phyloP scores from a whole-genome alignment of 371 early-diverging fungal genomes.

The Apophysomyces trapeziformis region DNA sequence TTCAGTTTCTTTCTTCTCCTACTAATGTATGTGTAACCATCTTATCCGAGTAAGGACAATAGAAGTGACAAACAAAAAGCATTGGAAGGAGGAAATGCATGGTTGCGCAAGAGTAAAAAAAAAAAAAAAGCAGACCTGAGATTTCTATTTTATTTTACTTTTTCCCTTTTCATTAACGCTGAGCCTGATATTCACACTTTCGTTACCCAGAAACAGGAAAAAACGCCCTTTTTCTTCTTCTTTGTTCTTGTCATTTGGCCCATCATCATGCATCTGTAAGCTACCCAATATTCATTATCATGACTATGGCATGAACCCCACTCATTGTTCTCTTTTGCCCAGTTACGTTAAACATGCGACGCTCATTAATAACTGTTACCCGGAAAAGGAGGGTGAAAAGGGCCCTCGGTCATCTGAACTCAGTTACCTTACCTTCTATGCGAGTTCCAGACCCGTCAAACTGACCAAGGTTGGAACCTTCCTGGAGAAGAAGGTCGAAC shows the following conservation, averaged over 20 bases:
- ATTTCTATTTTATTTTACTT: not conserved
- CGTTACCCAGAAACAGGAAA: constrained; percentile 6
- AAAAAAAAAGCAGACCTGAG: not conserved
- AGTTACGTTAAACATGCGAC: constrained; percentile 88
- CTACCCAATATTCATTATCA: not conserved
- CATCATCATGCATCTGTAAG: constrained; percentile 48
- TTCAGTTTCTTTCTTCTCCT: not conserved
- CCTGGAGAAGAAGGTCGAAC: constrained; percentile 76
- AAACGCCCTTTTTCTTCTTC: constrained; percentile 6
- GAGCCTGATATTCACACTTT: constrained; percentile 13
- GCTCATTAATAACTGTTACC: constrained; percentile 92
- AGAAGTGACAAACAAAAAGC: constrained; percentile 8
- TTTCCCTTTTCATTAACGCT: constrained; percentile 15
- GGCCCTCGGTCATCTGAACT: constrained; percentile 84
- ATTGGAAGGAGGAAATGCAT: constrained; percentile 7
- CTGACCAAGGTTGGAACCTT: constrained; percentile 89
- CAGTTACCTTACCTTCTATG: constrained; percentile 90
- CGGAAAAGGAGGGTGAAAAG: constrained; percentile 79
- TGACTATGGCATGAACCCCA: not conserved
- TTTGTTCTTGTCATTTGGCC: constrained; percentile 6
- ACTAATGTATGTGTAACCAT: constrained; percentile 2
- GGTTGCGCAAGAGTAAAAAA: not conserved
- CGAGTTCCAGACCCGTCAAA: constrained; percentile 89
- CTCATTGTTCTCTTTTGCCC: not conserved
- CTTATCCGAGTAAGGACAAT: constrained; percentile 2